These are phyloP conservation scores for Sclerotinia glacialis DNA, from an alignment of 2,329 filamentous ascomycete genomes.

Conservation along the genomic window DNA sequence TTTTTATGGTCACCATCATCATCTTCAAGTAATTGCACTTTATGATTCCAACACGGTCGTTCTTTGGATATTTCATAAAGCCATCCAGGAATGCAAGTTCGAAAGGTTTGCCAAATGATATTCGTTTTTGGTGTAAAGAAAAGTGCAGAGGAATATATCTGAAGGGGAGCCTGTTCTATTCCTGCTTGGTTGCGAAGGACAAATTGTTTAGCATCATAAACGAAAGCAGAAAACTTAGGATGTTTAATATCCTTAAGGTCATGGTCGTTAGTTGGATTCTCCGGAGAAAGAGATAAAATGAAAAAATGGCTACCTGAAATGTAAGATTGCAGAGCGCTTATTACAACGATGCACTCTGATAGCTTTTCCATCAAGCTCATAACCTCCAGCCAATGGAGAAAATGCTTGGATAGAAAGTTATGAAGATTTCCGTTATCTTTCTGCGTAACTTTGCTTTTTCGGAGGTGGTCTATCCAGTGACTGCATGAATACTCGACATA, in stretches of 20 bases:
- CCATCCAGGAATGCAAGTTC: slow-evolving; percentile 3
- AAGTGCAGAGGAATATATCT: slow-evolving; percentile 9
- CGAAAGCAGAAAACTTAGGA: not conserved
- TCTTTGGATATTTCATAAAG: not conserved
- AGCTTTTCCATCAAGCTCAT: not conserved
- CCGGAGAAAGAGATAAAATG: not conserved
- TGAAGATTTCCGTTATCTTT: not conserved
- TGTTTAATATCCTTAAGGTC: not conserved
- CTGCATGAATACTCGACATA: slow-evolving; percentile 23
- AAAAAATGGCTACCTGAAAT: not conserved
- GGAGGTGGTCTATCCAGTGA: slow-evolving; percentile 25
- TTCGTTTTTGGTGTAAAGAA: slow-evolving; percentile 11
- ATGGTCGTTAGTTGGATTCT: not conserved
- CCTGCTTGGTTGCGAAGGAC: not conserved
- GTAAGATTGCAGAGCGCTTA: not conserved
- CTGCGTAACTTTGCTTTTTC: slow-evolving; percentile 2
- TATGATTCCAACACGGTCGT: not conserved
- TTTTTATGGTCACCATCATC: not conserved
- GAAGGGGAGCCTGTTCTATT: not conserved
- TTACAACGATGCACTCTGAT: not conserved
- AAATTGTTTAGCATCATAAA: slow-evolving; percentile 7
- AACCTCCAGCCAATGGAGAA: slow-evolving; percentile 42
- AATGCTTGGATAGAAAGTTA: slow-evolving; percentile 37
- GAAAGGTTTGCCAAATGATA: not conserved
- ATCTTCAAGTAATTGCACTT: slow-evolving; percentile 8